Evolutionary conservation across 805 yeast species (phyloP).

Genomic region (Hanseniaspora guilliermondii): DNA sequence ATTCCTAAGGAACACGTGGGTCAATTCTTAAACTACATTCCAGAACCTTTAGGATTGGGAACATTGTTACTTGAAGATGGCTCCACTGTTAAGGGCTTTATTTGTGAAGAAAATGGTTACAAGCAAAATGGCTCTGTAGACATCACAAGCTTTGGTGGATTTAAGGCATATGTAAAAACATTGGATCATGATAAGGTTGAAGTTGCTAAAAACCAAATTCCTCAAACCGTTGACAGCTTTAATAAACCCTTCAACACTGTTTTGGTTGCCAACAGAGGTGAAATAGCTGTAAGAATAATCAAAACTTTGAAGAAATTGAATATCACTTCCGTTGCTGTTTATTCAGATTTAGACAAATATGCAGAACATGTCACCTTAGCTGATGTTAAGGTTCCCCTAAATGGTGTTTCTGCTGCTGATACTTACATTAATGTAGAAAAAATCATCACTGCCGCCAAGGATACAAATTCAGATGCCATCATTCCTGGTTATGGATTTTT

Average conservation of each 20-base stretch:
- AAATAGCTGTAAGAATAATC: slow-evolving; percentile 89
- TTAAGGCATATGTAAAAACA: slow-evolving; percentile 46
- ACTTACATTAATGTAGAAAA: slow-evolving; percentile 80
- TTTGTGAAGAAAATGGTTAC: slow-evolving; percentile 87
- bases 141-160: slow-evolving; percentile 79
- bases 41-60: slow-evolving; percentile 92
- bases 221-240: slow-evolving; percentile 8
- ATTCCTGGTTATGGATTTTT: slow-evolving; percentile 96
- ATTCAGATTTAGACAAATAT: slow-evolving; percentile 80
- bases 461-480: slow-evolving; percentile 81
- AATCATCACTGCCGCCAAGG: slow-evolving; percentile 73
- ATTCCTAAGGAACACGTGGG: slow-evolving; percentile 73
- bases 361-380: slow-evolving; percentile 78
- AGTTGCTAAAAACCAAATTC: slow-evolving; percentile 13
- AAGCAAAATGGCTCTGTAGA: slow-evolving; percentile 58
- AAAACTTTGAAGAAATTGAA: slow-evolving; percentile 71
- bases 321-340: slow-evolving; percentile 73
- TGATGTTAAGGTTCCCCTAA: slow-evolving; percentile 65
- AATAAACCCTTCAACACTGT: slow-evolving; percentile 66
- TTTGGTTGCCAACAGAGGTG: slow-evolving; percentile 95
- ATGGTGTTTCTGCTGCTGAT: slow-evolving; percentile 79
- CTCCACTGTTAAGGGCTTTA: slow-evolving; percentile 78
- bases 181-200: slow-evolving; percentile 18
- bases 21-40: slow-evolving; percentile 72
- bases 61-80: slow-evolving; percentile 74